phyloP scores from a whole-genome alignment of 768 basidiomycete genomes.

The Suillus ampliporus region DNA sequence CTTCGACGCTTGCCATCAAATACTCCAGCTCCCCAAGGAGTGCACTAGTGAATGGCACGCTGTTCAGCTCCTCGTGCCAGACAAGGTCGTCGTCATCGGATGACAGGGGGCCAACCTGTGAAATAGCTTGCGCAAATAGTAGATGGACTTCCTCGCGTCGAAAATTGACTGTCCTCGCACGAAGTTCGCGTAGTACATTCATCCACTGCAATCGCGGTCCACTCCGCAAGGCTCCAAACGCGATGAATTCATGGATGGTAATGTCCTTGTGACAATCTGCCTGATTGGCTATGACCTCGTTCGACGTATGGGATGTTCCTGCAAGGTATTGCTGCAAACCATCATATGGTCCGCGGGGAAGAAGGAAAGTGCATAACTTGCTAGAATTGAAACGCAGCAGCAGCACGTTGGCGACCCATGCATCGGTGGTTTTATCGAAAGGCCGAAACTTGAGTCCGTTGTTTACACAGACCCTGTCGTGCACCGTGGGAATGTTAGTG shows the following conservation, averaged over 20 bases:
- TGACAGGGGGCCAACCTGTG: conserved; percentile 44
- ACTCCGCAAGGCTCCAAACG: conserved; percentile 51
- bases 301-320: conserved; percentile 45
- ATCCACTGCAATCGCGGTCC: conserved; percentile 54
- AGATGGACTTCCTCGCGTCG: conserved; percentile 44
- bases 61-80: conserved; percentile 48
- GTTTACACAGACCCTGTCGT: conserved; percentile 32
- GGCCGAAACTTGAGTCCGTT: conserved; percentile 41
- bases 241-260: conserved; percentile 50
- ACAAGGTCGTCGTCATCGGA: conserved; percentile 21
- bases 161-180: conserved; percentile 45
- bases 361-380: conserved; percentile 36
- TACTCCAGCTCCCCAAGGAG: conserved; percentile 43
- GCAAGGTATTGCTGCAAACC: conserved; percentile 43
- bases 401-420: conserved; percentile 23
- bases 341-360: conserved; percentile 40
- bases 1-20: conserved; percentile 40
- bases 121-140: conserved; percentile 49
- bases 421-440: conserved; percentile 32
- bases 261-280: conserved; percentile 45
- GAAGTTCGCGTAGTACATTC: conserved; percentile 53
- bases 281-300: conserved; percentile 51
- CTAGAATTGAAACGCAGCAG: background rate
- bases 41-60: conserved; percentile 39
- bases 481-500: conserved; percentile 19